Conservation (phyloP, 495 filamentous ascomycete species). For the Trypethelium eluteriae region DNA sequence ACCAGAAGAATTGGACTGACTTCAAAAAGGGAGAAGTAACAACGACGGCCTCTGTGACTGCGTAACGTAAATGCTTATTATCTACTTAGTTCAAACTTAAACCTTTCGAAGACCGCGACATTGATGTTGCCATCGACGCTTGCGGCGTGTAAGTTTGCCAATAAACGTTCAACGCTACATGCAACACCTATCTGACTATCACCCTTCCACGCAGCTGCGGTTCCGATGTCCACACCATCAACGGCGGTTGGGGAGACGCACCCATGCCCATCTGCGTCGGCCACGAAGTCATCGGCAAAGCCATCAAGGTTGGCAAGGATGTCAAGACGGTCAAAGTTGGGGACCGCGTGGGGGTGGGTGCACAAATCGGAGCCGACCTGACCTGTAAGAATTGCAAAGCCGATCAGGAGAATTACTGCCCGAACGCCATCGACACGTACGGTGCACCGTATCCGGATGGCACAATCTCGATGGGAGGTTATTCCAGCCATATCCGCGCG, state of each 20-base stretch:
- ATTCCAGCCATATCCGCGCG: slow-evolving; percentile 61
- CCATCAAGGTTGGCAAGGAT: slow-evolving; percentile 60
- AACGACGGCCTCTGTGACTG: slow-evolving; percentile 8
- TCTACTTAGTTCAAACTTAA: slow-evolving; percentile 61
- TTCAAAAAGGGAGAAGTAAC: slow-evolving; percentile 60
- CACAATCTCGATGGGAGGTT: slow-evolving; percentile 57
- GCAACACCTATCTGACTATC: background rate
- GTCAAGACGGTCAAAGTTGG: slow-evolving; percentile 61
- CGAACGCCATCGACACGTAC: slow-evolving; percentile 59
- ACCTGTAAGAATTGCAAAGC: slow-evolving; percentile 59
- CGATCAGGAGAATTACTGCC: slow-evolving; percentile 76
- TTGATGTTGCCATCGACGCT: slow-evolving; percentile 63
- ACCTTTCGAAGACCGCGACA: slow-evolving; percentile 64
- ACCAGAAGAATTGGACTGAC: slow-evolving; percentile 49
- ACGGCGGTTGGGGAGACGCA: slow-evolving; percentile 64
- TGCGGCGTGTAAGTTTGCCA: slow-evolving; percentile 79
- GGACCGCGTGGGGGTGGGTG: slow-evolving; percentile 72
- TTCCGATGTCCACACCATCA: slow-evolving; percentile 68
- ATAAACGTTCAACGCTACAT: slow-evolving; percentile 32
- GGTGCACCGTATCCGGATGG: slow-evolving; percentile 58
- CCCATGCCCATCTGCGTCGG: slow-evolving; percentile 64
- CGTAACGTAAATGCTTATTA: background rate
- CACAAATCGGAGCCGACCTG: slow-evolving; percentile 66
- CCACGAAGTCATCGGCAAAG: slow-evolving; percentile 64
- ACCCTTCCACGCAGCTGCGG: slow-evolving; percentile 51